Base-by-base conservation (phyloP, 495 filamentous ascomycete genomes). In the Penicillium tannophilum region DNA sequence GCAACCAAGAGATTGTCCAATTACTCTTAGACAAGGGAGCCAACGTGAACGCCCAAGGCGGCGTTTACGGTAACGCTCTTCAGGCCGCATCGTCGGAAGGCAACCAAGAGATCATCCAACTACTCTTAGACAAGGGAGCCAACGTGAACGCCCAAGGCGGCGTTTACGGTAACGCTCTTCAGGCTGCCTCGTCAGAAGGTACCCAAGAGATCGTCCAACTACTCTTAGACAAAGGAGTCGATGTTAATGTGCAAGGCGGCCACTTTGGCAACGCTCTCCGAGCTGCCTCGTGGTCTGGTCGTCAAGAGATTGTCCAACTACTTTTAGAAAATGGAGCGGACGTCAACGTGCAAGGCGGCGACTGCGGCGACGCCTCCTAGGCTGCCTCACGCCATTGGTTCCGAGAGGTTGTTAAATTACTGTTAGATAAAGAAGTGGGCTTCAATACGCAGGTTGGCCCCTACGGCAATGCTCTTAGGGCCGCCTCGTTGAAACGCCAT, bases 101-200 rank as follows among this genome's bases (percentile, higher is more conserved):
- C 31, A 4, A 35, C 9, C 31, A 35, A 8, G 31, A 35, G 7
- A 35, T 35, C 41, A 39, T 63, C 33, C 35, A 63, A 42, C 28
- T 63, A 24, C 59, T 63, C 36, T n/a, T 52, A n/a, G 49, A 19
- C 8, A 52, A 52, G n/a, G 26, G 49, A 35, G 28, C 49, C 5
- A n/a, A 52, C n/a, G n/a, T 52, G 1, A 39, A 52, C 3, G 31
- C 12, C 1, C 2, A 52, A n/a, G 49, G 31, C 14, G 49, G 49
- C 12, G 2, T 12, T 8, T 39, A 20, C n/a, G 49, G 31, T 6
- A 35, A 35, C 17, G 49, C 49, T 39, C 49, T 52, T 1, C n/a
- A 35, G 26, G 31, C 49, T 9, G 49, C 49, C 49, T 52, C 30
- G 12, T 19, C 6, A 7, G 28, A 36, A 20, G 49, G 31, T 23